Conservation (phyloP, 768 basidiomycete species). For the Auriscalpium microsporum region DNA sequence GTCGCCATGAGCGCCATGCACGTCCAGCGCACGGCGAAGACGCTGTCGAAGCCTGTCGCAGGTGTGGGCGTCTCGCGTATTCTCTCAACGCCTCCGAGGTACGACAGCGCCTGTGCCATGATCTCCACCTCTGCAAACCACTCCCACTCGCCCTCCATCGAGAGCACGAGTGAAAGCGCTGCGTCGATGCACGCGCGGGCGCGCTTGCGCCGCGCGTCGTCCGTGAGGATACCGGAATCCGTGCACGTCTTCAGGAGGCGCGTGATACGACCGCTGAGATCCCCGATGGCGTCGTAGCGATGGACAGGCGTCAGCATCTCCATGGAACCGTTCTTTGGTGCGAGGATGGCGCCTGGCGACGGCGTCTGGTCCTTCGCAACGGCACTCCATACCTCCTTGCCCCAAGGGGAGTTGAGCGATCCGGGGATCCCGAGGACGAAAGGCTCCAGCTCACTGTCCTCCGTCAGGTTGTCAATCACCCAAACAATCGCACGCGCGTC, state of each 20-base stretch:
- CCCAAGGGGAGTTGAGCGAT: slow-evolving; percentile 3
- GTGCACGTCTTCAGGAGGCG: slow-evolving; percentile 8
- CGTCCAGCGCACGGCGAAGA: slow-evolving; percentile 8
- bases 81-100: slow-evolving; percentile 2
- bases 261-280: slow-evolving; percentile 4
- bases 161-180: slow-evolving; percentile 3
- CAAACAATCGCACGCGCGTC: slow-evolving; percentile 9
- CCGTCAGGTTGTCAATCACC: slow-evolving; percentile 2
- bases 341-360: background rate
- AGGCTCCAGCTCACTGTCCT: slow-evolving; percentile 9
- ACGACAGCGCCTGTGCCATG: slow-evolving; percentile 1
- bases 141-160: background rate
- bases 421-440: slow-evolving; percentile 6
- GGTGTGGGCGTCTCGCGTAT: background rate
- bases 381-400: slow-evolving; percentile 1
- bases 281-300: background rate
- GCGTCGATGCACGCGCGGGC: slow-evolving; percentile 8
- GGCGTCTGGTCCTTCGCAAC: background rate
- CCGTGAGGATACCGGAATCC: slow-evolving; percentile 2
- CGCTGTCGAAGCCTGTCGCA: background rate
- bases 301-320: background rate
- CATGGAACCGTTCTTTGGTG: background rate
- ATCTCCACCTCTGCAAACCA: slow-evolving; percentile 5
- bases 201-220: slow-evolving; percentile 2
- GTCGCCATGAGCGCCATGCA: slow-evolving; percentile 10